phyloP scores from a whole-genome alignment of 2,329 filamentous ascomycete genomes.

The Trichoderma arundinaceum region DNA sequence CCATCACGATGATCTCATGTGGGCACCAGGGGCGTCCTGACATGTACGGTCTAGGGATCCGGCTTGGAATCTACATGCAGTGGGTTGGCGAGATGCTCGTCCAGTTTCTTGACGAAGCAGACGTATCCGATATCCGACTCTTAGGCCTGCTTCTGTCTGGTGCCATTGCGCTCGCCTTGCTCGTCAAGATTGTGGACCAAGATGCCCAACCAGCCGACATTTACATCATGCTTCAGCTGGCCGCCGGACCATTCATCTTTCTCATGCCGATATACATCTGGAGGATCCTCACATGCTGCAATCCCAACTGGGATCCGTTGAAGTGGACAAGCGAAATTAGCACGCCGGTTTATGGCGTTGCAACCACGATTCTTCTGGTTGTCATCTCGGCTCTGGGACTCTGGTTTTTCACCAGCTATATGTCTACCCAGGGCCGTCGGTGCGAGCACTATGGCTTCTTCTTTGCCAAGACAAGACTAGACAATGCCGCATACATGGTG shows the following conservation, averaged over 20 bases:
- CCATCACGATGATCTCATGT: conserved; percentile 37
- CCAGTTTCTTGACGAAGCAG: conserved; percentile 41
- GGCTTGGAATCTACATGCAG: conserved; percentile 45
- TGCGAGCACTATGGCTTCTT: conserved; percentile 43
- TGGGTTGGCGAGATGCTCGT: conserved; percentile 45
- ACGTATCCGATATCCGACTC: conserved; percentile 41
- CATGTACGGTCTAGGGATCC: conserved; percentile 47
- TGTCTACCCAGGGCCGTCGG: conserved; percentile 35
- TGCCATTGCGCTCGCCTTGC: conserved; percentile 39
- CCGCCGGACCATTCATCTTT: conserved; percentile 45
- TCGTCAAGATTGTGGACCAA: conserved; percentile 37
- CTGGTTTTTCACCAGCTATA: conserved; percentile 43
- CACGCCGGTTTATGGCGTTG: conserved; percentile 38
- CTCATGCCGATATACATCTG: conserved; percentile 45
- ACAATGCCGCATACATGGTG: conserved; percentile 39
- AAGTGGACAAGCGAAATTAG: conserved; percentile 39
- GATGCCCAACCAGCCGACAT: conserved; percentile 34
- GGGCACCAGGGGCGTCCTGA: conserved; percentile 39
- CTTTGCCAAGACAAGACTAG: conserved; percentile 40
- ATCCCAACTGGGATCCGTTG: conserved; percentile 42
- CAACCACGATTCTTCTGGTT: conserved; percentile 39
- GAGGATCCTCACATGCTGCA: conserved; percentile 43
- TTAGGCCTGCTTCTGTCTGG: conserved; percentile 44
- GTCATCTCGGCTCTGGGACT: conserved; percentile 40
- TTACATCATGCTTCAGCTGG: conserved; percentile 29